These are phyloP conservation scores for Amanita thiersii DNA, from an alignment of 768 basidiomycete species.

Conservation along the genomic window DNA sequence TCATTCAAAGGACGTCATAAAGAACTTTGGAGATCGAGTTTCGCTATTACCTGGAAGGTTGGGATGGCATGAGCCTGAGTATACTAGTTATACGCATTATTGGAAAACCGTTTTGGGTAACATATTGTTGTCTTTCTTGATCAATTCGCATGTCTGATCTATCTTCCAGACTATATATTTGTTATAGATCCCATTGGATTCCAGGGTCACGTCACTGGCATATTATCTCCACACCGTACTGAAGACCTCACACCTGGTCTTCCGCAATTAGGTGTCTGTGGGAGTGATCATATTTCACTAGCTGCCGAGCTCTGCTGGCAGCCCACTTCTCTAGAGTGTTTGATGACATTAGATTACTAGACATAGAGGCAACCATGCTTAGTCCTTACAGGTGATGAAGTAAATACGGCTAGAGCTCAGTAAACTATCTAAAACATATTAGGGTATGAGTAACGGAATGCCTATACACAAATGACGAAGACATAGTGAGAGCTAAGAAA, in stretches of 20 bases:
- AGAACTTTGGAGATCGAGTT: constrained; percentile 47
- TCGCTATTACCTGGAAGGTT: constrained; percentile 27
- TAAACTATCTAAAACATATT: too few relatives aligned
- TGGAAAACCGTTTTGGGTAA: constrained; percentile 79
- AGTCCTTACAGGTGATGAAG: constrained; percentile 4
- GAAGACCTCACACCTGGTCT: constrained; percentile 63
- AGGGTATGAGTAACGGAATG: too few relatives aligned
- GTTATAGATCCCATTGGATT: constrained; percentile 40
- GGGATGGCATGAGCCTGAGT: constrained; percentile 71
- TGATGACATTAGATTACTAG: constrained; percentile 10
- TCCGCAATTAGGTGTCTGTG: constrained; percentile 71
- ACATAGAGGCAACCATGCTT: too few relatives aligned
- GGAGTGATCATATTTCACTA: constrained; percentile 83
- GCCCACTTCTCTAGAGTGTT: constrained; percentile 7
- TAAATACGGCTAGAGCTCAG: too few relatives aligned
- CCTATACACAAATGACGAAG: not conserved
- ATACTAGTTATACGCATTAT: constrained; percentile 83
- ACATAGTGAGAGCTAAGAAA: not conserved
- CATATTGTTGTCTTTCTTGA: constrained; percentile 7
- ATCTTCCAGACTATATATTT: constrained; percentile 79
- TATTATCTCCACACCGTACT: constrained; percentile 55
- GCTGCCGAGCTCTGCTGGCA: constrained; percentile 49
- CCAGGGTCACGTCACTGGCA: constrained; percentile 31
- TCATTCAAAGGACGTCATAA: constrained; percentile 12
- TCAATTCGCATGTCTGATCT: constrained; percentile 1